These are phyloP conservation scores for Dorcoceras hygrometricum DNA, from an alignment of 257 asterid species.

Conservation along the genomic window DNA sequence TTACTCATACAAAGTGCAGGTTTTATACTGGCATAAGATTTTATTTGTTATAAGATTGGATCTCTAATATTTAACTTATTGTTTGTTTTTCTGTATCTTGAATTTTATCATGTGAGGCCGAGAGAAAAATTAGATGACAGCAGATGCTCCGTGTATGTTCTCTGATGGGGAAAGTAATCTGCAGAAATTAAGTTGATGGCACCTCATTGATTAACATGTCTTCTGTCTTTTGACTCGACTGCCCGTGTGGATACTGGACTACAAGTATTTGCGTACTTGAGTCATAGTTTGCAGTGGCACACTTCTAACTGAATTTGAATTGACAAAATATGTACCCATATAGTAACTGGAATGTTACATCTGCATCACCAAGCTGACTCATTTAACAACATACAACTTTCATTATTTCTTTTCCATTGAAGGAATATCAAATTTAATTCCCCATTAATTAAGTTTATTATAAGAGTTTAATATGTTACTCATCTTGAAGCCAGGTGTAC, in stretches of 20 bases:
- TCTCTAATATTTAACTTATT: too few species aligned
- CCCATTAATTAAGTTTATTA: neutral
- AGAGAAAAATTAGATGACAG: too few species aligned
- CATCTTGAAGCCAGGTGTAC: conserved; percentile 10
- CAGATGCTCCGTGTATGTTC: neutral
- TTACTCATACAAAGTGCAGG: too few species aligned
- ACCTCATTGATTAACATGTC: neutral
- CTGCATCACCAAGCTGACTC: neutral
- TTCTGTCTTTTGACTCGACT: neutral
- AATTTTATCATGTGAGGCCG: too few species aligned
- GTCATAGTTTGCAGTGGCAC: neutral
- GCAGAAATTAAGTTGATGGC: neutral
- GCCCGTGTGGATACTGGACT: neutral
- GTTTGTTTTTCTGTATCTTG: too few species aligned
- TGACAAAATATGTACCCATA: neutral
- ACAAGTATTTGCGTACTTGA: too few species aligned
- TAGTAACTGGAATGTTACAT: neutral
- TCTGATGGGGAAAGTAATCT: too few species aligned
- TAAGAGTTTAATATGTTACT: conserved; percentile 2
- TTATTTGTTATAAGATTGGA: too few species aligned
- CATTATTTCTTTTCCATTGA: neutral
- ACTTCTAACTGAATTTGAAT: neutral
- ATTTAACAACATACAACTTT: neutral
- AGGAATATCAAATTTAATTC: neutral
- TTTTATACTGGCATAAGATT: too few species aligned